Evolutionary conservation across 2,329 filamentous ascomycete genomes (phyloP).

Genomic region (Fusarium brevicatenulatum): DNA sequence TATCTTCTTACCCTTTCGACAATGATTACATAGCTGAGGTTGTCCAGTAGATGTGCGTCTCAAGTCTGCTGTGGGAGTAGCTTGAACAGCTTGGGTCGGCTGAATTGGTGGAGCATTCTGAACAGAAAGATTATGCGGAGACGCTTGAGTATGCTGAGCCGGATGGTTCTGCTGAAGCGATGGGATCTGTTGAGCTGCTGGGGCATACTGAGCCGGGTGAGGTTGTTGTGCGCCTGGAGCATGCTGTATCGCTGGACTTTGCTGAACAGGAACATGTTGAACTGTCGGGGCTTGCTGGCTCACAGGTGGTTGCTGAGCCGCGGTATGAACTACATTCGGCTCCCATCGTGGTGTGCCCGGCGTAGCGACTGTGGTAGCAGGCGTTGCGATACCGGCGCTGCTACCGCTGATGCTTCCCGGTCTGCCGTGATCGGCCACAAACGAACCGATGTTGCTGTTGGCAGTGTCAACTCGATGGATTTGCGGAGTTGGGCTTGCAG

Average conservation of each 20-base stretch:
- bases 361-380: conserved; percentile 14
- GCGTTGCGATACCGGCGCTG: conserved; percentile 15
- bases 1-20: conserved; percentile 31
- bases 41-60: conserved; percentile 17
- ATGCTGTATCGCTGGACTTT: background rate
- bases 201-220: background rate
- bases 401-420: conserved; percentile 22
- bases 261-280: background rate
- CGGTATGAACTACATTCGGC: background rate
- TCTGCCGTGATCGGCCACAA: conserved; percentile 6
- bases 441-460: conserved; percentile 5
- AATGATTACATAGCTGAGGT: conserved; percentile 29
- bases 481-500: conserved; percentile 1
- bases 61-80: background rate
- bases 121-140: no score
- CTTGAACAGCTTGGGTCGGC: background rate
- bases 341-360: conserved; percentile 24
- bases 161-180: background rate
- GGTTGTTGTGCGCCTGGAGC: background rate
- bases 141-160: background rate
- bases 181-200: background rate
- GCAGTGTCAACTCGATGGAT: conserved; percentile 4
- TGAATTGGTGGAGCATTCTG: background rate
- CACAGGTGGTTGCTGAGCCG: background rate
- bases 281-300: background rate